Base-by-base conservation (phyloP, 805 yeast species). In the Ascoidea tarda region DNA sequence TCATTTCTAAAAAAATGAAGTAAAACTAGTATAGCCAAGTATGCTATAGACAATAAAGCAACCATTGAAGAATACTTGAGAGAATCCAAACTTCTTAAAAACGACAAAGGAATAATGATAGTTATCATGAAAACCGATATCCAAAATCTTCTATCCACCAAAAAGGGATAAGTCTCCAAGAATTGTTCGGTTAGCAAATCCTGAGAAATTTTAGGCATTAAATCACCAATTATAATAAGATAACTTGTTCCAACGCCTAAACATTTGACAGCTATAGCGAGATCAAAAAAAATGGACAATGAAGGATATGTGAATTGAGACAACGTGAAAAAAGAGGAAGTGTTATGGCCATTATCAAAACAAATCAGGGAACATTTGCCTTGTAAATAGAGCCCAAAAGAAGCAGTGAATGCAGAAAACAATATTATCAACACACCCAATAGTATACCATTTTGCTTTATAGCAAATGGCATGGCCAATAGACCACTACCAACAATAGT, bases 11-110 rank as follows among this genome's bases (percentile, higher is more conserved):
- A 46, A 61, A 72, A 86, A 66, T 89, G 96, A n/a, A 73, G 70
- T 16, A 88, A 69, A 1, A 91, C 95, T 53, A 90, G 69, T 1
- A 83, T 61, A 14, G 86, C 78, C 58, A 90, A 72, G 63, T 90
- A 90, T 0, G 77, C 84, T 12, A 89, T 95, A 1, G 96, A 83
- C 5, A 80, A 74, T 28, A 90, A 70, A 1, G 96, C 96, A 45
- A 90, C 71, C 64, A 89, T 69, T 2, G 96, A 87, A 1, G 96
- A 87, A 60, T 87, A 85, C 62, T 86, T 84, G 62, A 90, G 75
- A 6, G 96, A 86, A 63, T 87, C 95, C 55, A 90, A 73, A 60
- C 79, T 80, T 60, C 82, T 77, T 60, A 85, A 71, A 64, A 82
- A 87, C 10, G 93, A 82, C 50, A 91, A 69, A 0, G 78, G 78